phyloP scores from a whole-genome alignment of 441 rosid species.

The Adansonia rubrostipa region DNA sequence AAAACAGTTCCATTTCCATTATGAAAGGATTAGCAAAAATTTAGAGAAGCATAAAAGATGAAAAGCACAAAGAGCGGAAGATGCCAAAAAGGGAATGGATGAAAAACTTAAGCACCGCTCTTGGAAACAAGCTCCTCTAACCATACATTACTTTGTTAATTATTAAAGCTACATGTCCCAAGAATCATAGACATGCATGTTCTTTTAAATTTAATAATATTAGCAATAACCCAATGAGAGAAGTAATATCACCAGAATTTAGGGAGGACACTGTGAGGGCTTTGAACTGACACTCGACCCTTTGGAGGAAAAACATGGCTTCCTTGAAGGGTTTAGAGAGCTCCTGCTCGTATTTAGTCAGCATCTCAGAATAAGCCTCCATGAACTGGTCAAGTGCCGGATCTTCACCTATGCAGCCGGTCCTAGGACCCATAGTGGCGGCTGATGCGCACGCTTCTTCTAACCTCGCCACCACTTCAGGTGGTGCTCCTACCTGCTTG shows the following conservation, averaged over 20 bases:
- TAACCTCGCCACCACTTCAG: conserved; percentile 77
- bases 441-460: conserved; percentile 81
- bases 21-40: background rate
- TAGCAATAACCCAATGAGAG: background rate
- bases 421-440: conserved; percentile 46
- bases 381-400: conserved; percentile 98
- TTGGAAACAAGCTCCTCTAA: conserved; percentile 27
- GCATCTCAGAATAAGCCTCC: conserved; percentile 99
- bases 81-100: background rate
- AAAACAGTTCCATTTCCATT: conserved; percentile 24
- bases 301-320: conserved; percentile 86
- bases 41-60: background rate
- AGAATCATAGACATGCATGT: conserved; percentile 36
- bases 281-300: conserved; percentile 86
- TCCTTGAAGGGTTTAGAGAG: conserved; percentile 93
- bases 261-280: conserved; percentile 65
- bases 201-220: conserved; percentile 6
- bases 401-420: conserved; percentile 75
- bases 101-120: conserved; percentile 15
- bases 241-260: conserved; percentile 56
- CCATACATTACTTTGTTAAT: conserved; percentile 1
- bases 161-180: conserved; percentile 19
- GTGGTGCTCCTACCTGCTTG: conserved; percentile 90
- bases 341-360: conserved; percentile 90
- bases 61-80: background rate